Conservation (phyloP, 768 basidiomycete genomes). For the Hygrocybe coccinea region DNA sequence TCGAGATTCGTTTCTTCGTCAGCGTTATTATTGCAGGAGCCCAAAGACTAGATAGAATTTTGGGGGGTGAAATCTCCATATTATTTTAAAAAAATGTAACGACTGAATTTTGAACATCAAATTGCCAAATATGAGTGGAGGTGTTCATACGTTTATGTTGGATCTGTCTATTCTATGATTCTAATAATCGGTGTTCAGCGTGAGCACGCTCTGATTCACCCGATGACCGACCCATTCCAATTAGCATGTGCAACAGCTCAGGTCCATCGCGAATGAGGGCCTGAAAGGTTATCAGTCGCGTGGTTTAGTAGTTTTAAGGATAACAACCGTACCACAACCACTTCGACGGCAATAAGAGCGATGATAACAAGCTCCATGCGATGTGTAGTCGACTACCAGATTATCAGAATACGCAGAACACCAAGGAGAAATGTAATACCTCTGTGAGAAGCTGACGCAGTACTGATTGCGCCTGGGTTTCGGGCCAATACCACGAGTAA, state of each 20-base stretch:
- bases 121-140: no score
- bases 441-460: conserved; percentile 86
- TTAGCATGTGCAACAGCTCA: conserved; percentile 61
- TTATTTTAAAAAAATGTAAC: no score
- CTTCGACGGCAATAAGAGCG: conserved; percentile 88
- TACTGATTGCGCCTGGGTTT: conserved; percentile 69
- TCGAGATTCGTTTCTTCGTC: no score
- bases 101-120: no score
- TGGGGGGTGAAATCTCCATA: no score
- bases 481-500: background rate
- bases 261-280: conserved; percentile 75
- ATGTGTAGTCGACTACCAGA: conserved; percentile 70
- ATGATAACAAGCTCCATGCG: conserved; percentile 97
- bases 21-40: no score
- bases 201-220: no score
- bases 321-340: conserved; percentile 65
- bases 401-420: conserved; percentile 6
- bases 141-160: no score
- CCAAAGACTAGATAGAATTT: no score
- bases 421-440: conserved; percentile 34
- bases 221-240: conserved; percentile 22
- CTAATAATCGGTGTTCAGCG: no score
- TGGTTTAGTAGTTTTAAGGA: background rate
- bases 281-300: conserved; percentile 30
- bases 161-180: no score